Conservation (phyloP, 2,329 filamentous ascomycete species). For the Scytalidium lignicola region DNA sequence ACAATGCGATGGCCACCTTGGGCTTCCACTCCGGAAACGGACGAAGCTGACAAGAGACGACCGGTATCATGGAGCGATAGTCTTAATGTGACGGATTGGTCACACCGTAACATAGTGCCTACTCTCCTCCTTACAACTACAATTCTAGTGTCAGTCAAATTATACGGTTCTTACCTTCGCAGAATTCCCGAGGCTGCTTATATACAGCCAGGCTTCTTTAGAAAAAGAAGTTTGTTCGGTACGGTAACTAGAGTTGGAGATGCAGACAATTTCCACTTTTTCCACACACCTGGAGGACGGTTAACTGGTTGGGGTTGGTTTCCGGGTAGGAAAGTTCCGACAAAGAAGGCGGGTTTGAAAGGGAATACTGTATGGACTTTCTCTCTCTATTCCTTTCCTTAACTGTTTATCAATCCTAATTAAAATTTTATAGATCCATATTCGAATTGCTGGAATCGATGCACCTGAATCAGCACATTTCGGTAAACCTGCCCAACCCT, state of each 20-base stretch:
- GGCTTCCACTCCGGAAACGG: slow-evolving; percentile 28
- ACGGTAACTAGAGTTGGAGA: slow-evolving; percentile 91
- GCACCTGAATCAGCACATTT: slow-evolving; percentile 93
- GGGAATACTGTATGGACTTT: slow-evolving; percentile 65
- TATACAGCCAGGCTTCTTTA: slow-evolving; percentile 70
- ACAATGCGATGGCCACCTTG: slow-evolving; percentile 46
- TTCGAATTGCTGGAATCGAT: slow-evolving; percentile 88
- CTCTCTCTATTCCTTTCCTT: slow-evolving; percentile 1
- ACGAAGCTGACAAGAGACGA: slow-evolving; percentile 27
- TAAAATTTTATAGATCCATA: slow-evolving; percentile 58
- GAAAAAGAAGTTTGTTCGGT: slow-evolving; percentile 72
- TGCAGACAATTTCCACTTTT: slow-evolving; percentile 92
- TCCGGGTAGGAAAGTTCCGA: slow-evolving; percentile 64
- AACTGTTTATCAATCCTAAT: slow-evolving; percentile 5
- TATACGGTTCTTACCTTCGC: slow-evolving; percentile 74
- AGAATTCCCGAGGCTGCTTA: slow-evolving; percentile 75
- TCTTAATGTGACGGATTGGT: slow-evolving; percentile 46
- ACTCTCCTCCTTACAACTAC: slow-evolving; percentile 50
- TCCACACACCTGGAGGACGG: slow-evolving; percentile 88
- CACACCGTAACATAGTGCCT: slow-evolving; percentile 46
- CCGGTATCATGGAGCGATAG: slow-evolving; percentile 35
- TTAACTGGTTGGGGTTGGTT: slow-evolving; percentile 91
- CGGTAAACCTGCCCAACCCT: slow-evolving; percentile 81
- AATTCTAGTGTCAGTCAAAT: slow-evolving; percentile 46
- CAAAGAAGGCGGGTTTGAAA: slow-evolving; percentile 61